Percentiles rank a stretch among this genome's conserved stretches.
These are phyloP conservation scores for Erigeron canadensis DNA, from an alignment of 129 eudicot genomes.

Conservation along the genomic window DNA sequence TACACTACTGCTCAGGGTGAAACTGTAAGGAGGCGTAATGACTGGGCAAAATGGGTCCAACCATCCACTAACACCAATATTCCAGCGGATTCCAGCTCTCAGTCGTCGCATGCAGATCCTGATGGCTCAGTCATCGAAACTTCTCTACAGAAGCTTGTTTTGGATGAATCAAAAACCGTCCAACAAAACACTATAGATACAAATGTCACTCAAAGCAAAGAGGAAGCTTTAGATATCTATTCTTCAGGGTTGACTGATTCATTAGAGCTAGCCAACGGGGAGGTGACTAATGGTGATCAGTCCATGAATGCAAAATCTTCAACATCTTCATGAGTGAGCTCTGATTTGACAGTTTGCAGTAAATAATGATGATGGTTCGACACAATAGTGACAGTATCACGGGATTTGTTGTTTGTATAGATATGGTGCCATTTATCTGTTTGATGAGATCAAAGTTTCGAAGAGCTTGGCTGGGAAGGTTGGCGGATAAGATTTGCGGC, in stretches of 20 bases:
- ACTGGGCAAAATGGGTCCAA: slow-evolving; percentile 42
- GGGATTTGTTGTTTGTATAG: slow-evolving; percentile 29
- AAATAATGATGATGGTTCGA: slow-evolving; percentile 20
- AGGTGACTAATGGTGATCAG: slow-evolving; percentile 17
- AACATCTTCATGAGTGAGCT: slow-evolving; percentile 19
- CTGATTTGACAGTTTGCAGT: slow-evolving; percentile 14
- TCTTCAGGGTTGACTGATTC: background rate
- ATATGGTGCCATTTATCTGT: slow-evolving; percentile 16
- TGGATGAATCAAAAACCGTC: slow-evolving; percentile 18
- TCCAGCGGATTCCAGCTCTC: slow-evolving; percentile 21
- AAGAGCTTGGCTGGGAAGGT: background rate
- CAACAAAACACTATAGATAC: slow-evolving; percentile 8
- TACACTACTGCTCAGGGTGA: slow-evolving; percentile 38
- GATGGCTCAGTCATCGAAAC: slow-evolving; percentile 23
- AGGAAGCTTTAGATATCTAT: too few species aligned
- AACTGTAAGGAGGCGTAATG: slow-evolving; percentile 49
- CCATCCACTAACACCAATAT: slow-evolving; percentile 9
- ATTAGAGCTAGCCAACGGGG: slow-evolving; percentile 34
- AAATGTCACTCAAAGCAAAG: slow-evolving; percentile 19
- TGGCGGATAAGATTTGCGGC: slow-evolving; percentile 7
- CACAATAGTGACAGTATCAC: slow-evolving; percentile 1
- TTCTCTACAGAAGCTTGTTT: slow-evolving; percentile 35
- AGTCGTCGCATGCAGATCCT: slow-evolving; percentile 12
- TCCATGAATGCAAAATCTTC: slow-evolving; percentile 13
- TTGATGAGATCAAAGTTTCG: slow-evolving; percentile 24